These are phyloP conservation scores for Sistotremastrum suecicum DNA, from an alignment of 768 basidiomycete genomes.

Conservation along the genomic window DNA sequence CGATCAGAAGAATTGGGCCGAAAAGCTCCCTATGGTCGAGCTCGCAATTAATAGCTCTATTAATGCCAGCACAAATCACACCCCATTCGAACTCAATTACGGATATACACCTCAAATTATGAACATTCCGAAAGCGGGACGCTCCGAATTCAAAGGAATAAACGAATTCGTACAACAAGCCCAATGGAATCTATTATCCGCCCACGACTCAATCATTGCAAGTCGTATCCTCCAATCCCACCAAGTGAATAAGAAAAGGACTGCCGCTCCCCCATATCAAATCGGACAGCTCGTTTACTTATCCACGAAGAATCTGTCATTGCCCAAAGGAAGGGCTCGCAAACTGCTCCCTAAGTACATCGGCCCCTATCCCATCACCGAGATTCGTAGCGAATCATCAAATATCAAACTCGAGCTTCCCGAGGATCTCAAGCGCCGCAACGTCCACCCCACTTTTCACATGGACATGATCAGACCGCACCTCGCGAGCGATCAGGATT, in stretches of 20 bases:
- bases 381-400: constrained; percentile 7
- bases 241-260: constrained; percentile 15
- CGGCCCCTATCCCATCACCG: constrained; percentile 4
- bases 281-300: constrained; percentile 14
- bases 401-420: constrained; percentile 21
- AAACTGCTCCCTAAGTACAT: constrained; percentile 8
- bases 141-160: constrained; percentile 8
- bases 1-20: constrained; percentile 16
- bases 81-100: constrained; percentile 6
- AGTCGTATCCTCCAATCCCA: constrained; percentile 16
- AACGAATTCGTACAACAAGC: constrained; percentile 14
- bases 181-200: constrained; percentile 11
- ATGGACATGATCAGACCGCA: constrained; percentile 1
- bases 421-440: constrained; percentile 9
- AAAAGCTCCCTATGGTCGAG: constrained; percentile 5
- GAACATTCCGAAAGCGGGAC: not conserved
- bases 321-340: constrained; percentile 5
- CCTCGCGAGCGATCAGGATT: constrained; percentile 4
- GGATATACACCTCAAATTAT: not conserved
- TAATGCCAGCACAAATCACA: constrained; percentile 5
- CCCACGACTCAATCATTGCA: constrained; percentile 25
- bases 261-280: constrained; percentile 6
- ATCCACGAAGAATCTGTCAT: constrained; percentile 5
- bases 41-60: constrained; percentile 13
- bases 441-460: constrained; percentile 9